Conservation (phyloP, 495 filamentous ascomycete genomes). For the Niebla homalea region DNA sequence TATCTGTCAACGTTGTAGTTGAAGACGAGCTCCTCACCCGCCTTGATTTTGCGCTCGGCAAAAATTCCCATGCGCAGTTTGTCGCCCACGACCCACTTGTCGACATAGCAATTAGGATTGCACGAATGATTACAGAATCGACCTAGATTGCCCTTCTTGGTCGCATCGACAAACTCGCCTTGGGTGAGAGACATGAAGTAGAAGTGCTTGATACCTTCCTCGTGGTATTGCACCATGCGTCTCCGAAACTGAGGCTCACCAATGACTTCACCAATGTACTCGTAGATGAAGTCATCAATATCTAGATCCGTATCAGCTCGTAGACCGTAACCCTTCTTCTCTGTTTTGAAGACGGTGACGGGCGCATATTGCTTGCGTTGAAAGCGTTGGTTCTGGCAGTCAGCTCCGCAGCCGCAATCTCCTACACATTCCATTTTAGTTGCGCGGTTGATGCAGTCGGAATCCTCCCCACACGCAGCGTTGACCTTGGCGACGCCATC, state of each 20-base stretch:
- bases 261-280: conserved; percentile 98
- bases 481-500: conserved; percentile 51
- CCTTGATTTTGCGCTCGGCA: conserved; percentile 69
- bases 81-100: conserved; percentile 99
- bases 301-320: conserved; percentile 65
- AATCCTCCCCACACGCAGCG: conserved; percentile 86
- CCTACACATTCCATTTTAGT: conserved; percentile 94
- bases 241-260: conserved; percentile 76
- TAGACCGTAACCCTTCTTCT: conserved; percentile 92
- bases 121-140: conserved; percentile 99
- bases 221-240: conserved; percentile 82
- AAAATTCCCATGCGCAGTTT: conserved; percentile 99
- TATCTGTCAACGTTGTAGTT: conserved; percentile 99
- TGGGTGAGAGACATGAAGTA: conserved; percentile 99
- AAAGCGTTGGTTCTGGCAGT: conserved; percentile 92
- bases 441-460: conserved; percentile 96
- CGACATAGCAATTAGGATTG: conserved; percentile 97
- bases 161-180: conserved; percentile 94
- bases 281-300: conserved; percentile 82
- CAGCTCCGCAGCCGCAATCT: conserved; percentile 70
- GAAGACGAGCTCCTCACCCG: conserved; percentile 96
- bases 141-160: conserved; percentile 89
- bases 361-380: conserved; percentile 79
- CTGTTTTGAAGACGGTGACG: conserved; percentile 91
- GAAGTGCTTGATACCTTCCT: conserved; percentile 95